phyloP scores from a whole-genome alignment of 352 stramenopile species.

The Globisporangium spinosum region DNA sequence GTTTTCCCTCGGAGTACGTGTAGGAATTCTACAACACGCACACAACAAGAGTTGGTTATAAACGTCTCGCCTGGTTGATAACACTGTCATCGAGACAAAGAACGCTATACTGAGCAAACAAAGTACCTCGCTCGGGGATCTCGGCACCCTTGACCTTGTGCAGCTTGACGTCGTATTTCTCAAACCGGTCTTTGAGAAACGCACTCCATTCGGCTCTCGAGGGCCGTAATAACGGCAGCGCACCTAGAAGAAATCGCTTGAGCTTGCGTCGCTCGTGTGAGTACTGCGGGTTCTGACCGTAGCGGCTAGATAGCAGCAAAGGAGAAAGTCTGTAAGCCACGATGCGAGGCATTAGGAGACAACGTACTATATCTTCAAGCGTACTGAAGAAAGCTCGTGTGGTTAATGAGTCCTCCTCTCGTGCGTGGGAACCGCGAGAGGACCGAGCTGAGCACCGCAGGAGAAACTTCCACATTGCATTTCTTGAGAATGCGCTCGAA shows the following conservation, averaged over 20 bases:
- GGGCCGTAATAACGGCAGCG: constrained; percentile 18
- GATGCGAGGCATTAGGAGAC: too few relatives aligned
- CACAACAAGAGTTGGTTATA: neutral
- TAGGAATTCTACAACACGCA: constrained; percentile 27
- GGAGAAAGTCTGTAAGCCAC: too few relatives aligned
- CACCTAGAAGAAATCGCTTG: constrained; percentile 28
- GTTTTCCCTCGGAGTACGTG: constrained; percentile 23
- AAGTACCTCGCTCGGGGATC: constrained; percentile 32
- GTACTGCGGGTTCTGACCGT: constrained; percentile 39
- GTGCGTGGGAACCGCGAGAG: constrained; percentile 47
- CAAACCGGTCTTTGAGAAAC: constrained; percentile 31
- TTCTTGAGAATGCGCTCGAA: constrained; percentile 33
- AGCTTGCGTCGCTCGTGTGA: constrained; percentile 37
- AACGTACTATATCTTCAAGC: too few relatives aligned
- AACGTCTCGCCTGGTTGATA: too few relatives aligned
- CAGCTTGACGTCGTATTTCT: constrained; percentile 37
- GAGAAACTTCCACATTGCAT: constrained; percentile 28
- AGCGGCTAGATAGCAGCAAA: constrained; percentile 27
- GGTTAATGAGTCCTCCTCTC: constrained; percentile 31
- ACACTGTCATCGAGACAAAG: too few relatives aligned
- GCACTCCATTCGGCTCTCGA: constrained; percentile 24
- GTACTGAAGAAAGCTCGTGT: constrained; percentile 44
- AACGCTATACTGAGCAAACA: too few relatives aligned
- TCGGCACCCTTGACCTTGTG: constrained; percentile 25
- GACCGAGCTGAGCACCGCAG: constrained; percentile 33